Conservation (phyloP, 2,329 filamentous ascomycete species). For the Grosmannia huntii region DNA sequence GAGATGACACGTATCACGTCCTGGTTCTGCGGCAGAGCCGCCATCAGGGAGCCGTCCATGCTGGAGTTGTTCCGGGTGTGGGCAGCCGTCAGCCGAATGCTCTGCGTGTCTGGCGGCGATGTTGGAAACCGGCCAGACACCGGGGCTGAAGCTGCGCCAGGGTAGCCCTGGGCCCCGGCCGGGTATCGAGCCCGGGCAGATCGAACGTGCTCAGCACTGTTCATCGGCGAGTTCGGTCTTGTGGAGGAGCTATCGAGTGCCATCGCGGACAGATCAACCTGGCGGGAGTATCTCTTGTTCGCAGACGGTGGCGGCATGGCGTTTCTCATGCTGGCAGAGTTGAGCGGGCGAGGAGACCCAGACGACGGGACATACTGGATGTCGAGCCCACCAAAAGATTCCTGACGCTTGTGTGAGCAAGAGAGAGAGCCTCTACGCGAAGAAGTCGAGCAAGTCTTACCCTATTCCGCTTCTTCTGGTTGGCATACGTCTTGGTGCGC, state of each 20-base stretch:
- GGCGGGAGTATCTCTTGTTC: constrained; percentile 53
- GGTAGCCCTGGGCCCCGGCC: constrained; percentile 21
- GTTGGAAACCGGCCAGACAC: constrained; percentile 38
- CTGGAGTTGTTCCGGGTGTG: constrained; percentile 75
- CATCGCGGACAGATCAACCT: constrained; percentile 36
- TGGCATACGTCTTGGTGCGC: constrained; percentile 61
- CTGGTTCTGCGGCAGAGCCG: constrained; percentile 71
- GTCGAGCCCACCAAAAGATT: constrained; percentile 74
- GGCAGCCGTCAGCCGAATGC: constrained; percentile 44
- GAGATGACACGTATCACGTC: constrained; percentile 89
- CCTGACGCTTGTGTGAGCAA: constrained; percentile 32
- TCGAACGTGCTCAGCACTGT: constrained; percentile 26
- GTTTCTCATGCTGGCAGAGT: constrained; percentile 35
- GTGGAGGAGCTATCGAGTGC: constrained; percentile 38
- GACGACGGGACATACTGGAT: constrained; percentile 47
- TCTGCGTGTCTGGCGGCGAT: constrained; percentile 51
- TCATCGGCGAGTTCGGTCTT: constrained; percentile 56
- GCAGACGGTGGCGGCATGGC: constrained; percentile 29
- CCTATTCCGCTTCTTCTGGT: constrained; percentile 73
- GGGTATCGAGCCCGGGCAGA: constrained; percentile 43
- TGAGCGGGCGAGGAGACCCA: constrained; percentile 49
- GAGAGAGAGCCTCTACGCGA: neutral
- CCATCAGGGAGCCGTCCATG: constrained; percentile 76
- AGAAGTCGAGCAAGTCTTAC: constrained; percentile 28
- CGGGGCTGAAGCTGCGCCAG: constrained; percentile 22